Percentiles rank a stretch among this genome's conserved stretches.
These are phyloP conservation scores for Prototheca cutis DNA, from an alignment of 163 green algal species.

Conservation along the genomic window DNA sequence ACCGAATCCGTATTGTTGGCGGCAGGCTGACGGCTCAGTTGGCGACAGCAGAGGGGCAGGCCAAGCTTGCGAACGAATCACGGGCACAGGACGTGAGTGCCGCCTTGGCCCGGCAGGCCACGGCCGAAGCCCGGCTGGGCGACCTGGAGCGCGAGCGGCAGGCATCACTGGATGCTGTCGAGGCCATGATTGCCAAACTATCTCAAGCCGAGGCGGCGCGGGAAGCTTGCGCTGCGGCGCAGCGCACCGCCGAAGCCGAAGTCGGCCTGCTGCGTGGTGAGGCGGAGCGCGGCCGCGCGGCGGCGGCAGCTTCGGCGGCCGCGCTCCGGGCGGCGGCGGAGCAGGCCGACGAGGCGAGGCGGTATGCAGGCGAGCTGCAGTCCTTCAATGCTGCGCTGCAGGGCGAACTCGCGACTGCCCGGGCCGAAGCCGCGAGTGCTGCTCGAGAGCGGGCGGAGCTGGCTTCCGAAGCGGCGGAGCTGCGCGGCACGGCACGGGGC, in stretches of 20 bases:
- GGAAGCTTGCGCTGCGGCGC: background rate
- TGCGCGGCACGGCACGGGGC: slow-evolving; percentile 42
- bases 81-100: background rate
- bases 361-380: slow-evolving; percentile 51
- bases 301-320: slow-evolving; percentile 4
- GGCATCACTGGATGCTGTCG: too few species aligned
- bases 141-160: background rate
- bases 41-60: background rate
- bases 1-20: too few species aligned
- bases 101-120: background rate
- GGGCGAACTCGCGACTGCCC: slow-evolving; percentile 26
- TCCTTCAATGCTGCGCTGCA: slow-evolving; percentile 50
- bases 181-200: too few species aligned
- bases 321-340: slow-evolving; percentile 2
- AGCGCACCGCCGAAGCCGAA: background rate
- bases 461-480: slow-evolving; percentile 43
- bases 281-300: slow-evolving; percentile 1
- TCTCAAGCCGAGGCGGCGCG: slow-evolving; percentile 4
- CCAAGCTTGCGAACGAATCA: background rate
- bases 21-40: background rate
- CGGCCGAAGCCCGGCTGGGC: background rate
- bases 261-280: too few species aligned
- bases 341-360: slow-evolving; percentile 24
- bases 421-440: slow-evolving; percentile 10
- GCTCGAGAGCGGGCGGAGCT: slow-evolving; percentile 38